Conservation (phyloP, 2,329 filamentous ascomycete genomes). For the Xylaria digitata region DNA sequence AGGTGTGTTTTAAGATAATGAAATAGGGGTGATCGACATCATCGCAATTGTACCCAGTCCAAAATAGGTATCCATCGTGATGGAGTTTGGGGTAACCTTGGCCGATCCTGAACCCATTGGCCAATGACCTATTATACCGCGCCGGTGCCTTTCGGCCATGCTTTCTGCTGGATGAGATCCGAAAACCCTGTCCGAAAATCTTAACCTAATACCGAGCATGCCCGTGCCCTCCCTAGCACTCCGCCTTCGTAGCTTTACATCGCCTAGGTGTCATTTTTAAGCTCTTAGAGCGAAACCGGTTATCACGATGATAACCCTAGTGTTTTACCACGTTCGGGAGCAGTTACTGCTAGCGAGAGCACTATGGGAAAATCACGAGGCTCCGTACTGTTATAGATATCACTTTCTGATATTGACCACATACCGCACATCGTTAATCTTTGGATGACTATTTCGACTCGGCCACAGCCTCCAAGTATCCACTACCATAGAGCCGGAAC, state of each 20-base stretch:
- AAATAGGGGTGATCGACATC: conserved; percentile 30
- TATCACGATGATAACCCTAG: background rate
- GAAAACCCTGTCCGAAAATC: conserved; percentile 35
- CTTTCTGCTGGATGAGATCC: conserved; percentile 39
- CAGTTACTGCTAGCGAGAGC: background rate
- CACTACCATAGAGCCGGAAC: conserved; percentile 30
- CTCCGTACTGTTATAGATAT: background rate
- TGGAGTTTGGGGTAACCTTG: conserved; percentile 46
- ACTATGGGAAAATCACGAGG: background rate
- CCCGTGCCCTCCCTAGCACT: conserved; percentile 20
- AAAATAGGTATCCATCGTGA: conserved; percentile 33
- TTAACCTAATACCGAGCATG: conserved; percentile 33
- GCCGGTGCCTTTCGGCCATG: conserved; percentile 46
- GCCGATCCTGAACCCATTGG: conserved; percentile 49
- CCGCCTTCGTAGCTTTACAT: conserved; percentile 21
- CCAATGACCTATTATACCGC: conserved; percentile 50
- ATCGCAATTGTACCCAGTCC: conserved; percentile 26
- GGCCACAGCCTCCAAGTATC: conserved; percentile 11
- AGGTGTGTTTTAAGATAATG: conserved; percentile 19
- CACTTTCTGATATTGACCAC: conserved; percentile 12
- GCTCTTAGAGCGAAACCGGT: conserved; percentile 2
- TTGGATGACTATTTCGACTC: conserved; percentile 5
- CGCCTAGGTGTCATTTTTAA: conserved; percentile 10
- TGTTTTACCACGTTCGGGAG: background rate
- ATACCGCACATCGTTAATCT: conserved; percentile 15